A percentile compares a stretch with the other conserved stretches of the same genome.
Evolutionary conservation across 140 eudicot genomes (phyloP).

Genomic region (Ambrosia hybrid): DNA sequence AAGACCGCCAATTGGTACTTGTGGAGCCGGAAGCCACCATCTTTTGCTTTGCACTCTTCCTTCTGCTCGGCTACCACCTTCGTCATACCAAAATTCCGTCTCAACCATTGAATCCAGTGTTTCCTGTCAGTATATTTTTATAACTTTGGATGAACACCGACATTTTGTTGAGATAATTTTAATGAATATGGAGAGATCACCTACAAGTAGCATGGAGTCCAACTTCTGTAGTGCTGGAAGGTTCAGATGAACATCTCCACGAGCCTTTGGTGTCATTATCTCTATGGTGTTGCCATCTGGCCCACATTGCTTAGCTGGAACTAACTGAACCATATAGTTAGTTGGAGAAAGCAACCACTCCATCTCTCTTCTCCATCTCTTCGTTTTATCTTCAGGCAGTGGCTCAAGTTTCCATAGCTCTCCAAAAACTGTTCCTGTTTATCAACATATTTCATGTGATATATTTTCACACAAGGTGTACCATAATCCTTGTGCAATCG

Average conservation of each 20-base stretch:
- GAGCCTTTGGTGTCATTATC: slow-evolving; percentile 95
- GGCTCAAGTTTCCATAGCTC: slow-evolving; percentile 99
- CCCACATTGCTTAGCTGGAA: slow-evolving; percentile 80
- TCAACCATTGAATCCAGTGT: slow-evolving; percentile 66
- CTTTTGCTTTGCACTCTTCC: slow-evolving; percentile 59
- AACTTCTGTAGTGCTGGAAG: slow-evolving; percentile 89
- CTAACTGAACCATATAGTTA: slow-evolving; percentile 84
- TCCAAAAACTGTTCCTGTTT: slow-evolving; percentile 74
- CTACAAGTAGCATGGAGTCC: slow-evolving; percentile 94
- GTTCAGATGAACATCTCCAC: slow-evolving; percentile 80
- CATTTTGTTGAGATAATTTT: neutral
- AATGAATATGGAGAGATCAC: slow-evolving; percentile 38
- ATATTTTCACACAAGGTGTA: neutral
- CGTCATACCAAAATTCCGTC: slow-evolving; percentile 86
- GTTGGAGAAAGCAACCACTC: slow-evolving; percentile 94
- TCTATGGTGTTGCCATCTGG: slow-evolving; percentile 68
- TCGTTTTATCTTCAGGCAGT: slow-evolving; percentile 63
- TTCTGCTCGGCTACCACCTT: slow-evolving; percentile 86
- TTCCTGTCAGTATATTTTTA: slow-evolving; percentile 45
- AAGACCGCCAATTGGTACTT: slow-evolving; percentile 78
- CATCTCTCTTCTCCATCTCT: slow-evolving; percentile 83
- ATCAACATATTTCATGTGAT: slow-evolving; percentile 20
- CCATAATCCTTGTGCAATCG: neutral
- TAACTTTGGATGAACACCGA: slow-evolving; percentile 15
- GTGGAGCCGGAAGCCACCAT: slow-evolving; percentile 97